phyloP scores from a whole-genome alignment of 768 basidiomycete genomes.

The Auricularia sp. region DNA sequence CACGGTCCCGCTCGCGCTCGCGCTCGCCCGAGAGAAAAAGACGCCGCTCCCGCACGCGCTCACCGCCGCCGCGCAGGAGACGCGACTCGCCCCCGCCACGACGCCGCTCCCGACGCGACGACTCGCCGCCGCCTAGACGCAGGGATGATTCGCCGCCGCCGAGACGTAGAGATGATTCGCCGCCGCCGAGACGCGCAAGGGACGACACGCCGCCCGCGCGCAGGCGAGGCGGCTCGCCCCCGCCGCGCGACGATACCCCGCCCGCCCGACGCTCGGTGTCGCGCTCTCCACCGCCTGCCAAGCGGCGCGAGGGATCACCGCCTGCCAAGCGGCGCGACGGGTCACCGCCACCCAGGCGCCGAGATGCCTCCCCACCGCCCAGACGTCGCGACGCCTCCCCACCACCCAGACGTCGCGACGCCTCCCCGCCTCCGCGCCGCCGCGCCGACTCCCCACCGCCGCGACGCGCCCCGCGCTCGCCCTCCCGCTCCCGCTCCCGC shows the following conservation, averaged over 20 bases:
- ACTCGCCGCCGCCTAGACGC: constrained; percentile 29
- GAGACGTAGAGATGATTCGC: constrained; percentile 27
- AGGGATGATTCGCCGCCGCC: constrained; percentile 31
- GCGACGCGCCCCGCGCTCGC: constrained; percentile 18
- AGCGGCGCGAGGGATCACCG: too few relatives aligned
- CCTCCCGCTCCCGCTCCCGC: constrained; percentile 25
- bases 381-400: too few relatives aligned
- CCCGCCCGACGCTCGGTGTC: too few relatives aligned
- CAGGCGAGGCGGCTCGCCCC: constrained; percentile 20
- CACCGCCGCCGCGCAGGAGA: constrained; percentile 13
- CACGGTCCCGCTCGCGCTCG: constrained; percentile 13
- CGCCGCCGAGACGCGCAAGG: constrained; percentile 28
- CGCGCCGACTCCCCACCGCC: too few relatives aligned
- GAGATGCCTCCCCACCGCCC: too few relatives aligned
- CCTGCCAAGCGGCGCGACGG: too few relatives aligned
- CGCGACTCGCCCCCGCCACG: constrained; percentile 24
- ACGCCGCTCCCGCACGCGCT: constrained; percentile 10
- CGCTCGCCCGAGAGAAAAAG: constrained; percentile 9
- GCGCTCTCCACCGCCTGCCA: too few relatives aligned
- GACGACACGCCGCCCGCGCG: constrained; percentile 28
- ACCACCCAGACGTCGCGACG: too few relatives aligned
- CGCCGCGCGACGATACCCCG: constrained; percentile 14
- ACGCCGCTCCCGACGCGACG: constrained; percentile 36
- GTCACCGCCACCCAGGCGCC: too few relatives aligned
- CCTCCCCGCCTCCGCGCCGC: too few relatives aligned